Percentiles rank a stretch among this genome's conserved stretches.
phyloP scores from a whole-genome alignment of 352 stramenopile species.

The Aphanomyces euteiches region DNA sequence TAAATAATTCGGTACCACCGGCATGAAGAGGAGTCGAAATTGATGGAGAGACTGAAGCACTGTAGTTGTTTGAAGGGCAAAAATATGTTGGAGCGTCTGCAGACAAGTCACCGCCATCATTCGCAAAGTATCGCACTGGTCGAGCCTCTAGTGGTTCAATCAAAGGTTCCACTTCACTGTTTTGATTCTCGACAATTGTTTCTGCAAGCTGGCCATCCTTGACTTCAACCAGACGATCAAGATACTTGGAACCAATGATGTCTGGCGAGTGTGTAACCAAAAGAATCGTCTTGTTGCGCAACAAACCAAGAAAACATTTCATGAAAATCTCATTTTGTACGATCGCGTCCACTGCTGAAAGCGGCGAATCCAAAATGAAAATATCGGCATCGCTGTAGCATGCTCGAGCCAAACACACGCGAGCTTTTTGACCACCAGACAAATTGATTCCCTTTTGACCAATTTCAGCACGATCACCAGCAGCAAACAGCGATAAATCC shows the following conservation, averaged over 20 bases:
- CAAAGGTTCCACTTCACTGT: not conserved
- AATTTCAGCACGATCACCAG: constrained; percentile 25
- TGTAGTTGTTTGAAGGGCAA: not conserved
- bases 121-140: not conserved
- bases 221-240: constrained; percentile 36
- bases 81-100: not conserved
- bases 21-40: not conserved
- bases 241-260: constrained; percentile 44
- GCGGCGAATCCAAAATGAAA: constrained; percentile 21
- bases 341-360: constrained; percentile 41
- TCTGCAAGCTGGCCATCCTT: not conserved
- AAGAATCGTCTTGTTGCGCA: constrained; percentile 58
- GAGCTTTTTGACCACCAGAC: constrained; percentile 26
- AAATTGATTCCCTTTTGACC: constrained; percentile 29
- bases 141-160: not conserved
- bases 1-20: not conserved
- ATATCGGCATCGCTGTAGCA: constrained; percentile 25
- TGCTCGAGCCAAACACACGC: constrained; percentile 17
- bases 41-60: not conserved
- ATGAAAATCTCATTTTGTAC: constrained; percentile 85
- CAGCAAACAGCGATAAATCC: constrained; percentile 21
- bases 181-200: not conserved
- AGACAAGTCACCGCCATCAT: not conserved
- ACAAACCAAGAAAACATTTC: constrained; percentile 54
- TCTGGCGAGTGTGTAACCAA: constrained; percentile 68